These are phyloP conservation scores for Podospora pseudocomata DNA, from an alignment of 495 filamentous ascomycete species.

Conservation along the genomic window DNA sequence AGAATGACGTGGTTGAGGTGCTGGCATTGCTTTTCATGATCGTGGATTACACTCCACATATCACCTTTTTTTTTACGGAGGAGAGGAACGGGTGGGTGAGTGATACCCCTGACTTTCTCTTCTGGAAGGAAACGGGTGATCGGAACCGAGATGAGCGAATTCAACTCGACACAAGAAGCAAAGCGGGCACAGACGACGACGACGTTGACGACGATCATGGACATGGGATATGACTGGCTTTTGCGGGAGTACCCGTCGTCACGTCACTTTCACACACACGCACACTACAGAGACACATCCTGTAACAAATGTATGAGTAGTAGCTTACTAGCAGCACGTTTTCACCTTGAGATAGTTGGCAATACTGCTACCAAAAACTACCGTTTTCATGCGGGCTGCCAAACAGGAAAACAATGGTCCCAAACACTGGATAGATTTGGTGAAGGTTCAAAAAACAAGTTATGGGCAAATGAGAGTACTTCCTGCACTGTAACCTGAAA, in stretches of 20 bases:
- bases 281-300: neutral
- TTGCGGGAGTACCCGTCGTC: neutral
- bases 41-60: neutral
- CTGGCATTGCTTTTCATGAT: neutral
- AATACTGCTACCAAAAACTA: neutral
- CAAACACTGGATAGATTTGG: neutral
- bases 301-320: conserved; percentile 4
- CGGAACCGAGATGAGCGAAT: neutral
- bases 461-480: conserved; percentile 11
- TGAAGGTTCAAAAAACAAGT: neutral
- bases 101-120: neutral
- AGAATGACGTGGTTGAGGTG: neutral
- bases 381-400: neutral
- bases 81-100: neutral
- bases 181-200: neutral
- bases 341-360: neutral
- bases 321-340: neutral
- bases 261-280: neutral
- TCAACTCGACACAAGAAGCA: neutral
- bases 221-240: neutral
- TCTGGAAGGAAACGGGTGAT: neutral
- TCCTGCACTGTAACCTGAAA: conserved; percentile 15
- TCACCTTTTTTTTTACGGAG: neutral
- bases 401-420: neutral
- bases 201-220: neutral